Conservation (phyloP, 192 early-diverging fungal genomes). For the Helicostylum pulchrum region DNA sequence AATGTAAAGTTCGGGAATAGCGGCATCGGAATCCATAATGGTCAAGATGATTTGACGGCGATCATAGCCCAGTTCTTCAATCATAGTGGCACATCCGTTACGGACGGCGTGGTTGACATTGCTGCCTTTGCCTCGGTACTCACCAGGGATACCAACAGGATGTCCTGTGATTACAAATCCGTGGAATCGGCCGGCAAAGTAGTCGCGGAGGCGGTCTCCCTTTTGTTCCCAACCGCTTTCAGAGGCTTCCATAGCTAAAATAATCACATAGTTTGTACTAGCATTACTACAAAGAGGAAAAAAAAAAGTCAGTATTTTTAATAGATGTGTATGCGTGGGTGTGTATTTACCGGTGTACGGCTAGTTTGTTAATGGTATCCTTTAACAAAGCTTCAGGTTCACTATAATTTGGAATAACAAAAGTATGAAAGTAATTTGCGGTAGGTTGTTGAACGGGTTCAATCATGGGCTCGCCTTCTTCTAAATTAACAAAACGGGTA, state of each 20-base stretch:
- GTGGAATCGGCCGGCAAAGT: conserved; percentile 56
- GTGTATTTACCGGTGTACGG: conserved; percentile 63
- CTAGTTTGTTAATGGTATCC: conserved; percentile 64
- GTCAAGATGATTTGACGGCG: conserved; percentile 62
- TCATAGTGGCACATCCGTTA: conserved; percentile 28
- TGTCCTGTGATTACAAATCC: conserved; percentile 69
- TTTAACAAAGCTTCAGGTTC: conserved; percentile 62
- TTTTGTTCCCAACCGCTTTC: conserved; percentile 55
- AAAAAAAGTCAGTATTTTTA: no score
- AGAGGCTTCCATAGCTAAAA: conserved; percentile 71
- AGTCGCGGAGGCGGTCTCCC: conserved; percentile 45
- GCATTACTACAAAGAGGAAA: conserved; percentile 30
- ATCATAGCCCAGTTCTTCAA: conserved; percentile 34
- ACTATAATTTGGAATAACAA: conserved; percentile 68
- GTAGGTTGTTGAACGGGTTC: not conserved
- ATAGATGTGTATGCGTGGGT: no score
- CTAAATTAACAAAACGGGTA: not conserved
- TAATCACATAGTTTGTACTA: conserved; percentile 45
- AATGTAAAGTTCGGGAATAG: conserved; percentile 73
- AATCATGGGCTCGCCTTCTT: not conserved
- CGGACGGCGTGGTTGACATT: conserved; percentile 67
- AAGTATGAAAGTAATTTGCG: conserved; percentile 48
- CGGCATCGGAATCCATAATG: conserved; percentile 65
- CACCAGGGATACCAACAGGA: conserved; percentile 59
- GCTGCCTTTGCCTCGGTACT: conserved; percentile 69